phyloP scores from a whole-genome alignment of 495 filamentous ascomycete genomes.

The Aspergillus nanangensis region DNA sequence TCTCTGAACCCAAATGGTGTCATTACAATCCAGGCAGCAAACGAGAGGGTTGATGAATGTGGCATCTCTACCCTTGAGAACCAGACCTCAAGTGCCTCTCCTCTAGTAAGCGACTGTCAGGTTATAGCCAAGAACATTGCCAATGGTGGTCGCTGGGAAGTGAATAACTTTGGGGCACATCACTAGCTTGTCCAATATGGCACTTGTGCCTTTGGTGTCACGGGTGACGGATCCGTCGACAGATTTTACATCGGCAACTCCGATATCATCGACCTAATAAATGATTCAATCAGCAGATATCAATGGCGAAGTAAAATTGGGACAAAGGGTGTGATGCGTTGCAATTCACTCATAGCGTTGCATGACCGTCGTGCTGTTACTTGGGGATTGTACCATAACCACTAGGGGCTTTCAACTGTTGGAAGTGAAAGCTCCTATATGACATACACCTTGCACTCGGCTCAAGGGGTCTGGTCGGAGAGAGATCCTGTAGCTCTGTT shows the following conservation, averaged over 20 bases:
- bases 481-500: no score
- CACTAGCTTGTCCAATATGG: not conserved
- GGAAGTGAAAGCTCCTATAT: no score
- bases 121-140: not conserved
- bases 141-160: not conserved
- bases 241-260: conserved; percentile 11
- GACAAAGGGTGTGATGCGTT: conserved; percentile 20
- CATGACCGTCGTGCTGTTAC: no score
- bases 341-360: no score
- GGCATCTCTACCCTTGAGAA: conserved; percentile 14
- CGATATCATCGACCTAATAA: conserved; percentile 21
- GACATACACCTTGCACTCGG: no score
- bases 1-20: no score
- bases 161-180: not conserved
- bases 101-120: not conserved
- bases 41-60: conserved; percentile 11
- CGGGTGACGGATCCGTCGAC: conserved; percentile 4
- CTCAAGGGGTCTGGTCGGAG: no score
- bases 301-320: conserved; percentile 15
- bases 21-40: no score
- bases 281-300: conserved; percentile 10
- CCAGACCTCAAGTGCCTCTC: conserved; percentile 7
- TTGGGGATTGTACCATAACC: no score
- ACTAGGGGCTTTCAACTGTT: no score
- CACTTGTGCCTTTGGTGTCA: conserved; percentile 7